Evolutionary conservation across 2,329 filamentous ascomycete genomes (phyloP).

Genomic region (Parastagonospora avenae): DNA sequence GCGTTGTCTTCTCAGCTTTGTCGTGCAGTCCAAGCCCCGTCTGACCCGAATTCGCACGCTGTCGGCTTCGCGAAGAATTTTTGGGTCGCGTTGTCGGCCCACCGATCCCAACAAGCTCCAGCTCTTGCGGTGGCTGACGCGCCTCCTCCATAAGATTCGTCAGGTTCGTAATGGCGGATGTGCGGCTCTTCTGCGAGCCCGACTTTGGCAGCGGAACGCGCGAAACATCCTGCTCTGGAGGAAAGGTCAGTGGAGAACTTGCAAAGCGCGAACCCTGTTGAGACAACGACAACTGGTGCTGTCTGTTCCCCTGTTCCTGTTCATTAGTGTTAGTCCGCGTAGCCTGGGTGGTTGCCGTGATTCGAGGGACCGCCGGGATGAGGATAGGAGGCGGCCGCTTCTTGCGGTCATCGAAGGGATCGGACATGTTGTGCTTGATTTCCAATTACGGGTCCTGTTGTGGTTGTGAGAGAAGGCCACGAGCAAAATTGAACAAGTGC

Average conservation of each 20-base stretch:
- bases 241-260: constrained; percentile 16
- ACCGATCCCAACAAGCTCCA: constrained; percentile 12
- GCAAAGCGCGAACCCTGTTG: constrained; percentile 10
- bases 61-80: constrained; percentile 26
- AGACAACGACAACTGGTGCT: constrained; percentile 11
- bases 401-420: constrained; percentile 18
- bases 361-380: constrained; percentile 18
- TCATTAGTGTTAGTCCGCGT: constrained; percentile 1
- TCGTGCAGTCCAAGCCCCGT: constrained; percentile 22
- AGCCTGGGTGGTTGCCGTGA: constrained; percentile 16
- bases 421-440: constrained; percentile 17
- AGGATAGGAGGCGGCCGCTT: constrained; percentile 34
- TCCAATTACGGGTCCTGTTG: neutral
- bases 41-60: constrained; percentile 17
- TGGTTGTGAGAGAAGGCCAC: neutral
- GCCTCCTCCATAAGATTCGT: constrained; percentile 33
- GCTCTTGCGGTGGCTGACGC: constrained; percentile 29
- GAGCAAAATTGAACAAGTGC: neutral
- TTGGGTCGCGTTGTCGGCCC: constrained; percentile 30
- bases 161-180: constrained; percentile 25
- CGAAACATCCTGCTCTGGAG: constrained; percentile 11
- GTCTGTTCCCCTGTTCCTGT: constrained; percentile 4
- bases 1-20: constrained; percentile 41
- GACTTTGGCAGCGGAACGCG: constrained; percentile 13
- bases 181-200: constrained; percentile 21